Percentiles rank a stretch among this genome's conserved stretches.
Evolutionary conservation across 352 stramenopile species (phyloP).

Genomic region (Globisporangium canariense): DNA sequence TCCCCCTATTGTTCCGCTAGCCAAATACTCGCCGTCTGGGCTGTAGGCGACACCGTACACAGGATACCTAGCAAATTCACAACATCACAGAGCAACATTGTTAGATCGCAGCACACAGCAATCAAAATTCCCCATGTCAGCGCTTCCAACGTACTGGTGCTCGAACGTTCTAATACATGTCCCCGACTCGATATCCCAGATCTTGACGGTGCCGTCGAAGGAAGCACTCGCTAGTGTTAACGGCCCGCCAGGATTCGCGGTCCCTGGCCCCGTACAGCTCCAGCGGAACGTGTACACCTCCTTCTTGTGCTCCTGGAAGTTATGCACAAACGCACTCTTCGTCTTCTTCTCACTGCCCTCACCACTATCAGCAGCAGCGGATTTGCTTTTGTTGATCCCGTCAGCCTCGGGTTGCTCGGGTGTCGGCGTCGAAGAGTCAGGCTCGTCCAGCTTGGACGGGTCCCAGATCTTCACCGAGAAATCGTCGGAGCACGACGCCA

Average conservation of each 20-base stretch:
- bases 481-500: conserved; percentile 98
- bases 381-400: conserved; percentile 22
- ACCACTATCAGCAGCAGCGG: conserved; percentile 7
- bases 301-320: conserved; percentile 90
- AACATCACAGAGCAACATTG: conserved; percentile 6
- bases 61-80: conserved; percentile 43
- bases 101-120: conserved; percentile 24
- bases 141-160: conserved; percentile 78
- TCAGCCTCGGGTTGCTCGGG: conserved; percentile 29
- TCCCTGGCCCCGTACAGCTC: conserved; percentile 81
- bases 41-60: conserved; percentile 89
- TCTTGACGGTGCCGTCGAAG: conserved; percentile 94
- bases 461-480: conserved; percentile 98
- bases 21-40: conserved; percentile 91
- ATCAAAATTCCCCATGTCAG: conserved; percentile 1
- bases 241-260: conserved; percentile 53
- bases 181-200: conserved; percentile 92
- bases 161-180: conserved; percentile 91
- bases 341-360: conserved; percentile 20
- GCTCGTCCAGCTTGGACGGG: conserved; percentile 31
- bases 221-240: conserved; percentile 92
- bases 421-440: conserved; percentile 5
- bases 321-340: conserved; percentile 63
- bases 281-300: conserved; percentile 94
- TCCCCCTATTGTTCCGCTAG: conserved; percentile 95